Evolutionary conservation across 768 basidiomycete genomes (phyloP).

Genomic region (Amanita muscaria): DNA sequence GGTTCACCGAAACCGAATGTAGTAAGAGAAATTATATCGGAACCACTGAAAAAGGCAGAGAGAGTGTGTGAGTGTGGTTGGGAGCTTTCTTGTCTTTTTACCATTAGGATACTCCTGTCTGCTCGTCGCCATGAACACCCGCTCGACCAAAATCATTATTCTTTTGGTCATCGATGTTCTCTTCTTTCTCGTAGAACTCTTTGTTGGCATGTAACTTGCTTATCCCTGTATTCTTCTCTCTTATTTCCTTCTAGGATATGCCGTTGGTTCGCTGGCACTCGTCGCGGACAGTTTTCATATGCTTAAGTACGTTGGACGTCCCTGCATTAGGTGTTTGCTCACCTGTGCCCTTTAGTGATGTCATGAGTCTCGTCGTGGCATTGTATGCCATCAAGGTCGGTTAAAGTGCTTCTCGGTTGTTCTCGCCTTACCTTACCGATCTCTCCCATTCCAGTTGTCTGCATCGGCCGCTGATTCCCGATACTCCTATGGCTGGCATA

Average conservation of each 20-base stretch:
- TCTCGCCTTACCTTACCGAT: slow-evolving; percentile 2
- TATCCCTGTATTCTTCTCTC: slow-evolving; percentile 6
- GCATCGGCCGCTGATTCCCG: slow-evolving; percentile 52
- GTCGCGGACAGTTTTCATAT: slow-evolving; percentile 98
- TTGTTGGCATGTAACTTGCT: slow-evolving; percentile 45
- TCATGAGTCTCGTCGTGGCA: slow-evolving; percentile 68
- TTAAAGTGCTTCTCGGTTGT: not conserved
- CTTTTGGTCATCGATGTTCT: slow-evolving; percentile 76
- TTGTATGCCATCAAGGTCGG: slow-evolving; percentile 80
- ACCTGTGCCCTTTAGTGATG: slow-evolving; percentile 57
- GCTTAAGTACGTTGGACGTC: slow-evolving; percentile 68
- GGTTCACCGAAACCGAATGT: too few species aligned
- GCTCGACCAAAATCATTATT: slow-evolving; percentile 64
- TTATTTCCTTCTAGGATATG: slow-evolving; percentile 55
- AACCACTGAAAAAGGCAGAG: too few species aligned
- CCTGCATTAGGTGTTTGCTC: slow-evolving; percentile 6
- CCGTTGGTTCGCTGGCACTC: slow-evolving; percentile 91
- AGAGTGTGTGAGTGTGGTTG: too few species aligned
- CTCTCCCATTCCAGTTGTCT: slow-evolving; percentile 46
- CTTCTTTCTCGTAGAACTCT: slow-evolving; percentile 84
- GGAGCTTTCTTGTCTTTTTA: too few species aligned
- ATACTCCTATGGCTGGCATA: slow-evolving; percentile 99
- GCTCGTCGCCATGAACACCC: slow-evolving; percentile 31
- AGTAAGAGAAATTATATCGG: too few species aligned
- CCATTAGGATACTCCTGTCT: too few species aligned